Evolutionary conservation across 192 early-diverging fungal species (phyloP), one percentile per base, ranked within the genome.

Genomic region (Backusella circina): DNA sequence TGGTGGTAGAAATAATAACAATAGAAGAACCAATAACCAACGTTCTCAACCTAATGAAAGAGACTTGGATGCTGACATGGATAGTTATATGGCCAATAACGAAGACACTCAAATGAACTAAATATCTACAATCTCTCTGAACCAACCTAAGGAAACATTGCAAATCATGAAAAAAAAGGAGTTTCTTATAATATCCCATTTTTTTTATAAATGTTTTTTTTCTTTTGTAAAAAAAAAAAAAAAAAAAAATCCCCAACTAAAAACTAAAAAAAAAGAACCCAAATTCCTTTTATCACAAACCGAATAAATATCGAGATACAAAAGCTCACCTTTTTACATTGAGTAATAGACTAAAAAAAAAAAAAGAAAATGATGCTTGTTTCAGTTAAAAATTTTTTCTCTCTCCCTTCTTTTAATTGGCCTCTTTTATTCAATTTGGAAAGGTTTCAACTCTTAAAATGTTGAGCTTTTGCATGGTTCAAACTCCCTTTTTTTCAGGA

Each of bases 31-130:
- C 54, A 61, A 61, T 23, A 61, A 54, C 26, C 13, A 13, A 13
- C 77, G 73, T 37, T 23, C 75, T 21, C 68, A 72, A 18, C 44
- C 70, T 26, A 83, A 77, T 21, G 78, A 77, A 31, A 80, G 86
- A 68, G 86, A 86, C 38, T 70, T 88, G 66, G 87, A 88, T 81
- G 86, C 85, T 51, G 86, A 88, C 37, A 86, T 88, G 87, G 87
- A 88, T 50, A 82, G 77, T 31, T 88, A 88, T 36, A 88, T 88
- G 87, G 71, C 69, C 12, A 28, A 28, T 4, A 61, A 3, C 3
- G 54, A 61, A 4, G 54, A 61, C 13, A 13, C 13, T 28, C 54
- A 61, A 28, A 61, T 61, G 54, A 61, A 61, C n/a, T 61, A 61
- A 61, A 5, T 44, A 15, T 47, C 54, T 21, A 23, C 21, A 23